Conservation (phyloP, 495 filamentous ascomycete species). For the Lichina pygmaea region DNA sequence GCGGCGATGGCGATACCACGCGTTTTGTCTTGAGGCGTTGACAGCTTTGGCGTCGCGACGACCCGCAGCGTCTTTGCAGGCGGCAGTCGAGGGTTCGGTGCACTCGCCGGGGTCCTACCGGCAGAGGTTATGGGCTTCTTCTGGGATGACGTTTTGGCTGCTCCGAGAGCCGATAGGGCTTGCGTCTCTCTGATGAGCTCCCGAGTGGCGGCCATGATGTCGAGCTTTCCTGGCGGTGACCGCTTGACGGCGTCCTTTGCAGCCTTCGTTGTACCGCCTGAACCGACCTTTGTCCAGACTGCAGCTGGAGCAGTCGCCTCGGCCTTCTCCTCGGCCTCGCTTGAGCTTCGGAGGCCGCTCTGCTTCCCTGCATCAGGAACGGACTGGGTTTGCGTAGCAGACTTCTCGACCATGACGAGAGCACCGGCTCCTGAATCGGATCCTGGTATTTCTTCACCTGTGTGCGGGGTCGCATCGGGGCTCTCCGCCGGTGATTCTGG, state of each 20-base stretch:
- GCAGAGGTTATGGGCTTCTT: background rate
- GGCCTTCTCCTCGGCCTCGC: no score
- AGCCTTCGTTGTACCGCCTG: background rate
- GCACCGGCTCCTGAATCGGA: no score
- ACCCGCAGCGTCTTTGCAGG: background rate
- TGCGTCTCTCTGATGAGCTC: background rate
- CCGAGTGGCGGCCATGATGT: slow-evolving; percentile 27
- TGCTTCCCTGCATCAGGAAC: no score
- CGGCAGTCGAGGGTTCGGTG: background rate
- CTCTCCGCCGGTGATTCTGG: no score
- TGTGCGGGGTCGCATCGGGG: no score
- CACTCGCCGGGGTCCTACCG: background rate
- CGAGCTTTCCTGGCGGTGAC: slow-evolving; percentile 29
- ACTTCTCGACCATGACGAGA: no score
- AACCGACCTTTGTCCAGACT: no score
- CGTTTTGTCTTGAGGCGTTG: slow-evolving; percentile 10
- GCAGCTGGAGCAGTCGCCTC: no score
- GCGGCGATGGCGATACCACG: slow-evolving; percentile 4
- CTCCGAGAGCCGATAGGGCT: slow-evolving; percentile 13
- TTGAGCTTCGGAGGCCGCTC: no score
- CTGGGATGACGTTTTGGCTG: slow-evolving; percentile 2
- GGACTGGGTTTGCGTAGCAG: no score
- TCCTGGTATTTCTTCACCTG: no score
- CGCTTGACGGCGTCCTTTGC: slow-evolving; percentile 17
- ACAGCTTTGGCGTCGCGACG: background rate